Evolutionary conservation across 2,329 filamentous ascomycete genomes (phyloP).

Genomic region (Colletotrichum sidae): DNA sequence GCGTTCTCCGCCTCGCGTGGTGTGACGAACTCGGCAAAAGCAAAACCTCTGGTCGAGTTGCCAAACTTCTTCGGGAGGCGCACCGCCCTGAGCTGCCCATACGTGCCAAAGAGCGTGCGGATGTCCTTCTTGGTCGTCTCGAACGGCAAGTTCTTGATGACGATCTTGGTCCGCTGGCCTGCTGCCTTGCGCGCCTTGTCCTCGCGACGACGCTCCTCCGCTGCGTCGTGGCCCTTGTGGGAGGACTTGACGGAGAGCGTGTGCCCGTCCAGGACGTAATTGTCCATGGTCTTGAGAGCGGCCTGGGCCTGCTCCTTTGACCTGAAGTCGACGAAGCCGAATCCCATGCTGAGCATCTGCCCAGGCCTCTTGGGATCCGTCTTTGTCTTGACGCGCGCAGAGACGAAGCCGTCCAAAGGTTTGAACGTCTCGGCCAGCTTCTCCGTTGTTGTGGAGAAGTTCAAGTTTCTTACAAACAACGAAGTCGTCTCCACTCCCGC

Average conservation of each 20-base stretch:
- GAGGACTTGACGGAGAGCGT: slow-evolving; percentile 87
- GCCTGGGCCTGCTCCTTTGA: slow-evolving; percentile 82
- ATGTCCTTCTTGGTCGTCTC: slow-evolving; percentile 95
- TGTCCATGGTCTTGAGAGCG: slow-evolving; percentile 88
- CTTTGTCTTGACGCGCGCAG: slow-evolving; percentile 92
- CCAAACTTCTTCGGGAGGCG: slow-evolving; percentile 97
- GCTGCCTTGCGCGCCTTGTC: slow-evolving; percentile 86
- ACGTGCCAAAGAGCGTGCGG: slow-evolving; percentile 84
- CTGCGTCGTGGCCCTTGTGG: slow-evolving; percentile 87
- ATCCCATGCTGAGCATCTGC: slow-evolving; percentile 94
- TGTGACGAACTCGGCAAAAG: slow-evolving; percentile 95
- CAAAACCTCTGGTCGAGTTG: slow-evolving; percentile 88
- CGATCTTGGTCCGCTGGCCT: slow-evolving; percentile 85
- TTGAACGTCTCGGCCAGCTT: slow-evolving; percentile 82
- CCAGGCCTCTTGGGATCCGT: slow-evolving; percentile 90
- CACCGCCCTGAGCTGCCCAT: slow-evolving; percentile 92
- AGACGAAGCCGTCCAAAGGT: slow-evolving; percentile 87
- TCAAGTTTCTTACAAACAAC: slow-evolving; percentile 92
- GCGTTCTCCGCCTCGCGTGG: slow-evolving; percentile 90
- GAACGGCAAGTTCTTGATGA: slow-evolving; percentile 98
- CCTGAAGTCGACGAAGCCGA: slow-evolving; percentile 92
- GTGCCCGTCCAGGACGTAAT: slow-evolving; percentile 87
- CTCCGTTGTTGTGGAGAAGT: slow-evolving; percentile 87
- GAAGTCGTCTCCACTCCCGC: slow-evolving; percentile 77
- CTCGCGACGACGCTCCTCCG: slow-evolving; percentile 84